Base-by-base conservation (phyloP, 305 asterid species). In the Fraxinus floribunda region DNA sequence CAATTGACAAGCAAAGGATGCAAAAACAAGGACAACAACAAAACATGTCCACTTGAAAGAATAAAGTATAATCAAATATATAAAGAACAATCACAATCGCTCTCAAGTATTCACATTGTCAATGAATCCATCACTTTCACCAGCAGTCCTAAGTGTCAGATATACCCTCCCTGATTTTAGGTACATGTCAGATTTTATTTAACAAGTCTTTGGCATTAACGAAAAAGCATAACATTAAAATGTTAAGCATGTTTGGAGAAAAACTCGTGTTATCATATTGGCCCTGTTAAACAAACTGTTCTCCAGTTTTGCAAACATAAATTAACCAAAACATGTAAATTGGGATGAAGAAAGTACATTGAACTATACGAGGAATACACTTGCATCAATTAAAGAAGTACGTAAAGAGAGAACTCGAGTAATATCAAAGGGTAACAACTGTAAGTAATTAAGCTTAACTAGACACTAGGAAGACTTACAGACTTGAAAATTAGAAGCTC, bases 401-500 rank as follows among this genome's bases (percentile, higher is more conserved):
- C 30, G 30, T 70, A 55, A 26, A 73, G 35, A 73, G 77, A 29
- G 55, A 55, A 44, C 24, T 46, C n/a, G 46, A 35, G 84, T 57
- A 62, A 18, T 20, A 46, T 64, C 29, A 34, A 10, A 78, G 77
- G 13, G 36, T 41, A 72, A 76, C 30, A 81, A 20, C 79, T 15
- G 71, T 22, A 70, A 78, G 70, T 44, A 52, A 76, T 74, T 60
- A 79, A 75, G 13, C 70, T 74, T 81, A 84, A 79, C 83, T 35
- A 80, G 68, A 87, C 52, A 34, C 80, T 34, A 83, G 94, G 79
- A 78, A 81, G 89, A 93, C 97, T 94, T 93, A 94, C 99, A 90
- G 92, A 95, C 98, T 93, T 95, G 98, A 93, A 87, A 94, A 87
- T 94, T 95, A 88, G 99, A 95, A 89, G 99, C 97, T 78, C 99